Evolutionary conservation across 202 grass and related monocot species (phyloP), one percentile per base, ranked within the genome.

Genomic region (Dendrocalamus latiflorus): DNA sequence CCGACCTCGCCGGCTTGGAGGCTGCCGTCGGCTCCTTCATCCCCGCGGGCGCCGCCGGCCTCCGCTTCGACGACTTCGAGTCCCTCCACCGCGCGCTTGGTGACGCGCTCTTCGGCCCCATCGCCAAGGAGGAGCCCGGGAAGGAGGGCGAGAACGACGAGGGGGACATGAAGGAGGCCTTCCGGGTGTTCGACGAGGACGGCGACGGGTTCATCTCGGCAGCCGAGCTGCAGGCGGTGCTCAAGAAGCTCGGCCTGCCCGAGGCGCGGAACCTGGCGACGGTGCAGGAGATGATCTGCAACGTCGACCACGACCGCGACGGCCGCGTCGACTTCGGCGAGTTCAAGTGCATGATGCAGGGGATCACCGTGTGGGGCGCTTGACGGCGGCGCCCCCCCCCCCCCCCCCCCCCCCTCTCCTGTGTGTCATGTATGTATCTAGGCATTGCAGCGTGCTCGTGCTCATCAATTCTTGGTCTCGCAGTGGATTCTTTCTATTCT

Each of bases 271-370:
- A 38, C 89, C 63, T 94, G 1, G 87, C 82, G 7, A 37, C 75
- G 12, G 92, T 94, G 42, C 78, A 82, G 68, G 92, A 92, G 85
- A 94, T 94, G 92, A 94, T 94, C 78, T 92, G 87, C 87, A 90
- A 89, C 87, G 92, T 88, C 75, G 92, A 94, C 74, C 22, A 39
- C 53, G 79, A 94, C 79, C 56, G 43, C 45, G 92, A 94, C 87
- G 92, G 92, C 60, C 85, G 76, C 50, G 92, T 94, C 20, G 87
- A 94, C 39, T 94, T 94, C 81, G 74, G 86, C 78, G 92, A 94
- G 70, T 94, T 94, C 89, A 94, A 94, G 84, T 70, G 21, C 84
- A 94, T 94, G 92, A 92, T 94, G 92, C 82, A 92, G 87, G 92
- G 92, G 26, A 81, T 94, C 75, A 88, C 89, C 79, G 92, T 92